A percentile compares a stretch with the other conserved stretches of the same genome.
phyloP scores from a whole-genome alignment of 495 filamentous ascomycete genomes.

The Aspergillus diversus region DNA sequence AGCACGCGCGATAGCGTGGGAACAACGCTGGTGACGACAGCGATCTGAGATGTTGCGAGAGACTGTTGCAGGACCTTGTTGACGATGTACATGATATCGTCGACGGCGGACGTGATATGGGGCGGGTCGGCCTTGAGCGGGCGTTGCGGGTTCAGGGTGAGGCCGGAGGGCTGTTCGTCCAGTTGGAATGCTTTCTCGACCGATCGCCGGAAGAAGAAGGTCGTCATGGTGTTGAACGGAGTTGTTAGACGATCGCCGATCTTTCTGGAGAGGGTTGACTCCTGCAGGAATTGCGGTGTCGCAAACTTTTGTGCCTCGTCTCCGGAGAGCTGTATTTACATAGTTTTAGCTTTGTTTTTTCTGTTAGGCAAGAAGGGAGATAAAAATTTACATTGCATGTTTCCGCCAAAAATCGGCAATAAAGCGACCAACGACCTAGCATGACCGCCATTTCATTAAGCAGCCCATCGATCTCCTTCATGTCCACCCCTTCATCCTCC shows the following conservation, averaged over 20 bases:
- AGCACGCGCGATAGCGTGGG: conserved; percentile 84
- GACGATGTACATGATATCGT: conserved; percentile 99
- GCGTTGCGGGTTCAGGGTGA: conserved; percentile 72
- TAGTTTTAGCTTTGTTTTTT: conserved; percentile 26
- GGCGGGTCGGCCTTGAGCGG: conserved; percentile 74
- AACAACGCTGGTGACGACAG: conserved; percentile 74
- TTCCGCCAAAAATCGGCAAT: conserved; percentile 82
- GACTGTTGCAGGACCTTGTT: conserved; percentile 86
- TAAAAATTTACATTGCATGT: conserved; percentile 70
- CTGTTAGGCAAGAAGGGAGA: conserved; percentile 18
- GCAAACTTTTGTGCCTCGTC: conserved; percentile 35
- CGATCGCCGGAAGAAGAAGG: conserved; percentile 93
- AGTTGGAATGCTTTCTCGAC: conserved; percentile 98
- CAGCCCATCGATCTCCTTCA: conserved; percentile 89
- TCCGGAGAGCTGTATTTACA: conserved; percentile 21
- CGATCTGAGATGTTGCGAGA: conserved; percentile 78
- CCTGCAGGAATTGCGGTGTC: conserved; percentile 69
- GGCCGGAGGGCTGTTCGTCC: conserved; percentile 85
- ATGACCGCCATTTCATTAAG: conserved; percentile 86
- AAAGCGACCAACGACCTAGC: conserved; percentile 92
- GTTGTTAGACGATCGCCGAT: conserved; percentile 68
- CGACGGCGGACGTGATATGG: conserved; percentile 92
- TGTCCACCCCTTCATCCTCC: conserved; percentile 91
- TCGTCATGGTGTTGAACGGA: conserved; percentile 86
- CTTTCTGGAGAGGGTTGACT: conserved; percentile 77